Evolutionary conservation across 192 early-diverging fungal genomes (phyloP), one percentile per base, ranked within the genome.

Genomic region (Pilaira anomala): DNA sequence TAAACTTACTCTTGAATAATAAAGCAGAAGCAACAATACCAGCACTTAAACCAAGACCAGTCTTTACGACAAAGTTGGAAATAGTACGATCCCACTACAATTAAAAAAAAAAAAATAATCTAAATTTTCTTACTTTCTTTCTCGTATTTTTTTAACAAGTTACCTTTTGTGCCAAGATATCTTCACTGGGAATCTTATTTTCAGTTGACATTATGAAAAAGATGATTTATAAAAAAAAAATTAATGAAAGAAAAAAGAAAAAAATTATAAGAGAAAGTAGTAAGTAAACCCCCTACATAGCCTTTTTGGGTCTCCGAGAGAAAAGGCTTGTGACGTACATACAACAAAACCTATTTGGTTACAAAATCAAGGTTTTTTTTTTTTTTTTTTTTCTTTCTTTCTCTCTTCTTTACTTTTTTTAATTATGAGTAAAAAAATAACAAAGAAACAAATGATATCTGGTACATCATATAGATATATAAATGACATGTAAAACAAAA

Each of bases 21-120:
- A 95, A 76, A 41, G 89, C 91, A 21, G 91, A 92, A 28, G 88
- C 83, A n/a, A 92, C 90, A 65, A 95, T 83, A 68, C 93, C 93
- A 52, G 90, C 87, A 67, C 86, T 86, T 60, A 92, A 73, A 58
- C 91, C 93, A 55, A 91, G 77, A 16, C 89, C 91, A 42, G 86
- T 81, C 78, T 92, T 92, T 49, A 93, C 85, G 39, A 90, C 70
- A 54, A 88, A 77, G 81, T 95, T 93, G 50, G 91, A 87, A 18
- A 93, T 75, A 45, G 87, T 88, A 67, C 83, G 81, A 80, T 95
- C 93, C 81, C 90, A 95, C 93, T 95, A 78, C 62, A 3, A 12
- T 24, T 36, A 59, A 25, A 33, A 26, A 36, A 49, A 49, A 58
- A 33, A 45, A 41, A 44, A 30, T 3, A 62, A 6, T 12, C 46